Evolutionary conservation across 1,284 basidiomycete species (phyloP), one percentile per base, ranked within the genome.

Genomic region (Ceratobasidium sp.): DNA sequence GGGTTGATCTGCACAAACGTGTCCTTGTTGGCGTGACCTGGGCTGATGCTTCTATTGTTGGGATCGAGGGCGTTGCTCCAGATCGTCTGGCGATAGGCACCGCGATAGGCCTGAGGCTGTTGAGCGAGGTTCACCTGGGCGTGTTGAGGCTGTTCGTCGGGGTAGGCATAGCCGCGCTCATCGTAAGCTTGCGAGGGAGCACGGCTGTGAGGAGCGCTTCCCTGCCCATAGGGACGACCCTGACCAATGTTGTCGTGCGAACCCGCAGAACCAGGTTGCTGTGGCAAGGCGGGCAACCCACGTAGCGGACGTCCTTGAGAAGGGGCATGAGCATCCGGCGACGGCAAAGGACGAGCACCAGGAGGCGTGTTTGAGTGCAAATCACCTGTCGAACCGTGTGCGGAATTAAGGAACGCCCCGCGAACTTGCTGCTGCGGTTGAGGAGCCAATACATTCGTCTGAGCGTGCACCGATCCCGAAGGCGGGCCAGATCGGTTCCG

Each of bases 61-160:
- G 92, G 87, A 73, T 96, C 92, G 78, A 96, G 90, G 64, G 93
- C 93, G 80, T 93, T 91, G 80, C 91, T 95, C 95, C 95, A 97
- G 65, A 96, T 53, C 73, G 82, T 88, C 76, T 91, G 91, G 63
- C 89, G 88, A 53, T 69, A 65, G 27, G 66, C 31, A 11, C 66
- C 57, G 8, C 57, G 66, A 36, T 69, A 60, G 8, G 74, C 48
- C 50, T 74, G 67, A 31, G 72, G 50, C 54, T 75, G 66, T 8
- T 48, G 60, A 36, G 48, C 54, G 31, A 51, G 57, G 11, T 76
- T 76, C 9, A 76, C 74, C 53, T 71, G 75, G 4, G 75, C 78
- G 66, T 77, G 77, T 47, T 59, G 60, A 48, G 63, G 76, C 73
- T 76, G 73, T 41, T 76, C 63, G 47, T 75, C 67, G 51, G 59